Evolutionary conservation across 2,329 filamentous ascomycete genomes (phyloP).

Genomic region (Alternaria viburni): DNA sequence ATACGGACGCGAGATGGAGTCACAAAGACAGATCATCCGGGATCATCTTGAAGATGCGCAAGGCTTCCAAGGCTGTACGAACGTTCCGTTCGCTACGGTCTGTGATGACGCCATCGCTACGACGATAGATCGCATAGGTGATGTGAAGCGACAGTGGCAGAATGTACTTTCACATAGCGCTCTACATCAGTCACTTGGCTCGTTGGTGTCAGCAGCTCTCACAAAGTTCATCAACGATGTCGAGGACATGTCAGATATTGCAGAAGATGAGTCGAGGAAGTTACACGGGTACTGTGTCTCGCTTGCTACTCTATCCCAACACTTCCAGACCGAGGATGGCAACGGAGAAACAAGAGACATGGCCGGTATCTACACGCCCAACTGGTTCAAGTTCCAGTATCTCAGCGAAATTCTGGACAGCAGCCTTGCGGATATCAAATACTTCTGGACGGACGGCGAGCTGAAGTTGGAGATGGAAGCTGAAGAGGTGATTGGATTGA

Average conservation of each 20-base stretch:
- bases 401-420: slow-evolving; percentile 68
- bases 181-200: slow-evolving; percentile 67
- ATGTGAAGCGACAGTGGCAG: slow-evolving; percentile 64
- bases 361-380: slow-evolving; percentile 66
- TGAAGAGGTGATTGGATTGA: slow-evolving; percentile 68
- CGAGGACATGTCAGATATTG: slow-evolving; percentile 68
- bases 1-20: slow-evolving; percentile 70
- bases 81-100: slow-evolving; percentile 63
- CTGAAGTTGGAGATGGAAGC: slow-evolving; percentile 66
- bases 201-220: slow-evolving; percentile 62
- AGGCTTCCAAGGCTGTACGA: slow-evolving; percentile 66
- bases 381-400: slow-evolving; percentile 71
- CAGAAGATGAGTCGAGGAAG: slow-evolving; percentile 66
- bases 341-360: slow-evolving; percentile 55
- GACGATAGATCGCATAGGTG: slow-evolving; percentile 63
- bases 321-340: slow-evolving; percentile 60
- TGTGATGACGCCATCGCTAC: slow-evolving; percentile 66
- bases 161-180: slow-evolving; percentile 65
- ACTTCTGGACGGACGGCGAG: slow-evolving; percentile 69
- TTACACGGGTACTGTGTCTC: slow-evolving; percentile 64
- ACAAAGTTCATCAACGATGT: slow-evolving; percentile 67
- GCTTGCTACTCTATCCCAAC: slow-evolving; percentile 61
- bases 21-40: slow-evolving; percentile 66
- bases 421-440: slow-evolving; percentile 69
- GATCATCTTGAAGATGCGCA: slow-evolving; percentile 69